Base-by-base conservation (phyloP, 1,139 yeast species). In the Zygosaccharomyces pseudobailii region DNA sequence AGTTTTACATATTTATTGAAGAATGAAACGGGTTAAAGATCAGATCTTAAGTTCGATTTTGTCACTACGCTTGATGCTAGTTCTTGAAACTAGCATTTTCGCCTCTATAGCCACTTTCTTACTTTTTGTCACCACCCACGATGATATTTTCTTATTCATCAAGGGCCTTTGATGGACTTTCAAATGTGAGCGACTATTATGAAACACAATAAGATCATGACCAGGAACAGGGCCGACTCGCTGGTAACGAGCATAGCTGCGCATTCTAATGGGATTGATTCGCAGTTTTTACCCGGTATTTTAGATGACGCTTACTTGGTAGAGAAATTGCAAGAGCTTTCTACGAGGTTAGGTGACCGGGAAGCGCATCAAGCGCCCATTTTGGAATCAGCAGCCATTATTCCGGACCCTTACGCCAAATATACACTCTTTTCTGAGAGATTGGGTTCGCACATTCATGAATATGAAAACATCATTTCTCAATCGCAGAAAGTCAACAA, bases 201-300 rank as follows among this genome's bases (percentile, higher is more conserved):
- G n/a, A 27, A 27, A 25, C 32, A 25, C 5, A 20, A 10, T 17
- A 23, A n/a, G 20, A 36, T 13, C n/a, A 59, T 59, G 62, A 47
- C 46, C 3, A 53, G 61, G 43, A 50, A 57, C 36, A 54, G 66
- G 28, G 52, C 57, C 28, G 53, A 55, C 42, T 62, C 66, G 4
- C 49, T 63, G 37, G 66, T 61, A 4, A 59, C 57, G 21, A 52
- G 51, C 28, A 61, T 61, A 31, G 66, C 65, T 6, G 53, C 60
- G 4, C 53, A 55, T 22, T 50, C 55, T 7, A 36, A 44, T 5
- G 42, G 37, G 5, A 19, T 43, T 42, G 50, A 47, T 19, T 27
- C 49, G 4, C 48, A 50, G 35, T 37, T 45, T 6, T 35, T 55
- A 6, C 54, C 57, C 35, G 51, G 36, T 24, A 34, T 62, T 23